Base-by-base conservation (phyloP, 495 filamentous ascomycete species). In the Durotheca rogersii region DNA sequence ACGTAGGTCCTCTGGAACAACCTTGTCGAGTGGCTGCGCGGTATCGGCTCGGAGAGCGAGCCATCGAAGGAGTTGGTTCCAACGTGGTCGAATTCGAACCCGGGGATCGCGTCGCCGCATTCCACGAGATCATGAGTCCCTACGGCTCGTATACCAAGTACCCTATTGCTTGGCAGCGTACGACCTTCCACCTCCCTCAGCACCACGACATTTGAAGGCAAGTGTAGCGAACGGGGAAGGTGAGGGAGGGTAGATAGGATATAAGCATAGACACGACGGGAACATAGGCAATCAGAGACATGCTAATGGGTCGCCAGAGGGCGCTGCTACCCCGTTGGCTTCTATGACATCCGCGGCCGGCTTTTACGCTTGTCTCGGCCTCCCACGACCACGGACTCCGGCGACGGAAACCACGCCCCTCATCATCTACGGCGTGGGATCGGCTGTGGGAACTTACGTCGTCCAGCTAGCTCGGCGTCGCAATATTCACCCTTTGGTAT, bases 401-500 rank as follows among this genome's bases (percentile, higher is more conserved):
- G 65, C 74, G 11, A 61, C 52, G 6, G 53, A 67, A 17, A 62
- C 69, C 0, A 70, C 58, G 1, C 86, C 86, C 0, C 56, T 86
- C 0, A 66, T 86, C 4, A 57, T 64, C 4, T 60, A 64, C 27
- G 87, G 87, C 10, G 87, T 76, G 0, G 72, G 82, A 0, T 70
- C 77, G 0, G 81, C 87, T 0, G 86, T 89, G 0, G 87, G 87
- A 2, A 67, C 81, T 20, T 90, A 80, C 51, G 80, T 79, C 4
- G 69, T 89, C 46, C 85, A 90, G 61, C 68, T 89, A 15, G 86
- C 86, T 14, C 58, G 52, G n/a, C 64, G 72, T 12, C 80, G 83
- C 25, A 83, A 88, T 56, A 84, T 91, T 49, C 85, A 89, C 62
- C 87, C 87, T 0, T 50, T 90, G n/a, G 83, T 90, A 45, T 79